Conservation (phyloP, 176 grass and related monocot genomes). For the Lolium multiflorum region DNA sequence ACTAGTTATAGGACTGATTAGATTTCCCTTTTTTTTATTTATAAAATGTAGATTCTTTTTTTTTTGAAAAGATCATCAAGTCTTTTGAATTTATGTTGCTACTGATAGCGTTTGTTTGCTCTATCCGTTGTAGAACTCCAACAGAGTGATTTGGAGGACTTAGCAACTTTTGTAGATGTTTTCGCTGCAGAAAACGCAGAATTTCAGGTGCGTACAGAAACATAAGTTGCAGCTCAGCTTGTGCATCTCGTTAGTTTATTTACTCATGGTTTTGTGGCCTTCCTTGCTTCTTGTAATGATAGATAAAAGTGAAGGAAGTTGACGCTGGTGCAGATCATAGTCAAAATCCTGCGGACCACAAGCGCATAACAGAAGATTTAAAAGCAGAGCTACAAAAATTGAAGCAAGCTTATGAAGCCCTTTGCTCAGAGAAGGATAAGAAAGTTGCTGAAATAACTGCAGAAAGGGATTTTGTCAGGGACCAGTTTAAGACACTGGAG, state of each 20-base stretch:
- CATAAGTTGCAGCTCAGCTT: neutral
- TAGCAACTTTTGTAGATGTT: slow-evolving; percentile 32
- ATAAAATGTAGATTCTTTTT: no score
- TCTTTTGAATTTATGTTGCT: neutral
- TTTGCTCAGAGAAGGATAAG: slow-evolving; percentile 52
- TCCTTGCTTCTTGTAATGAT: slow-evolving; percentile 15
- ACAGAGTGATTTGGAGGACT: slow-evolving; percentile 46
- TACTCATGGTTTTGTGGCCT: neutral
- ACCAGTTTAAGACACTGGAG: slow-evolving; percentile 62
- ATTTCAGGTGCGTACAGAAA: slow-evolving; percentile 45
- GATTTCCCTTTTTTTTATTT: neutral
- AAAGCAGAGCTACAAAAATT: slow-evolving; percentile 44
- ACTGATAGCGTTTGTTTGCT: slow-evolving; percentile 9
- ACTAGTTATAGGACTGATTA: no score
- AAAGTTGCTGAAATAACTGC: slow-evolving; percentile 43
- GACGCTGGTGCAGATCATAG: neutral
- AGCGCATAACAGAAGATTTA: slow-evolving; percentile 19
- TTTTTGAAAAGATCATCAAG: no score
- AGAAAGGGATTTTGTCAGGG: slow-evolving; percentile 52
- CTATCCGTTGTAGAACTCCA: slow-evolving; percentile 43
- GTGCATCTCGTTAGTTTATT: neutral
- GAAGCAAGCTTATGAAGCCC: slow-evolving; percentile 45
- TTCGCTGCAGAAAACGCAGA: slow-evolving; percentile 54
- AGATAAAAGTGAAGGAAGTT: slow-evolving; percentile 48
- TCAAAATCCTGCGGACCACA: slow-evolving; percentile 12